These are phyloP conservation scores for Primulina huaijiensis DNA, from an alignment of 257 asterid genomes.

Conservation along the genomic window DNA sequence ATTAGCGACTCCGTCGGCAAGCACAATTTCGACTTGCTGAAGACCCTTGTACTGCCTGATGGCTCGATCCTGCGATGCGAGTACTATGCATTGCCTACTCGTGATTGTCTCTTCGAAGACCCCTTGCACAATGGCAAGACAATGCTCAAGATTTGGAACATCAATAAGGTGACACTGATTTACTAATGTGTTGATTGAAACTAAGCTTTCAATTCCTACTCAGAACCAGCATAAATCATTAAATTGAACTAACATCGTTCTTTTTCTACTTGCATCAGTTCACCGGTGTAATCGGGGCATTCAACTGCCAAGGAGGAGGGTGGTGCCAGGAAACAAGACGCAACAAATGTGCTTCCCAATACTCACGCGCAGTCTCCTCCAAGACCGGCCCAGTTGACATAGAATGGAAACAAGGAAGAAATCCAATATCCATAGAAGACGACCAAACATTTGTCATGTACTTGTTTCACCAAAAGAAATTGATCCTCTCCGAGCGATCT, in stretches of 20 bases:
- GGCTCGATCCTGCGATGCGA: slow-evolving; percentile 32
- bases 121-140: slow-evolving; percentile 34
- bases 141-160: slow-evolving; percentile 36
- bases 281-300: slow-evolving; percentile 34
- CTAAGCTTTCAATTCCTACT: background rate
- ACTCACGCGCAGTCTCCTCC: slow-evolving; percentile 22
- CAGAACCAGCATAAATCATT: background rate
- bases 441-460: slow-evolving; percentile 33
- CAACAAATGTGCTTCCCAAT: slow-evolving; percentile 25
- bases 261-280: slow-evolving; percentile 14
- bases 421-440: slow-evolving; percentile 24
- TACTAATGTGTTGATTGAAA: background rate
- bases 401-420: slow-evolving; percentile 42
- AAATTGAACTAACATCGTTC: background rate
- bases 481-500: slow-evolving; percentile 30
- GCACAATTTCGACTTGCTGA: slow-evolving; percentile 27
- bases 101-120: slow-evolving; percentile 31
- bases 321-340: slow-evolving; percentile 29
- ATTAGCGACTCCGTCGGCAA: slow-evolving; percentile 34
- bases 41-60: slow-evolving; percentile 29
- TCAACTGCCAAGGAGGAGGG: slow-evolving; percentile 39
- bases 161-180: slow-evolving; percentile 25
- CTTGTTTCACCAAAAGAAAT: slow-evolving; percentile 30
- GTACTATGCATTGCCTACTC: slow-evolving; percentile 29
- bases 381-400: slow-evolving; percentile 28